Evolutionary conservation across 352 stramenopile genomes (phyloP), one percentile per base, ranked within the genome.

Genomic region (Thalassiosira hispida): DNA sequence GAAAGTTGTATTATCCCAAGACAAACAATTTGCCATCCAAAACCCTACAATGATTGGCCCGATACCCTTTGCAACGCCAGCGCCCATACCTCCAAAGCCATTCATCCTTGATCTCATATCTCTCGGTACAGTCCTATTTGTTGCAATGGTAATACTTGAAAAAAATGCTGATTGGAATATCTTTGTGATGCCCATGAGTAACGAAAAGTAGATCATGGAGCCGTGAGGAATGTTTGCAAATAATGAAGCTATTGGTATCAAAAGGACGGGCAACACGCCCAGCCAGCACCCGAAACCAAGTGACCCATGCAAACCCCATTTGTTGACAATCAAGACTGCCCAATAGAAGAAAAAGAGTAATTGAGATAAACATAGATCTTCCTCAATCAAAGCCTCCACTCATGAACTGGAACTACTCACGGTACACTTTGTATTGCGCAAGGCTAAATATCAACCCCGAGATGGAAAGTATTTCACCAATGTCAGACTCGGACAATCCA

Each of bases 381-480:
- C 49, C 44, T 11, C 56, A 22, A 2, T 74, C 1, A 1, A 73
- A 18, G 16, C 23, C 46, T 44, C 75, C 75, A 23, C 77, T 69
- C 2, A 35, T 51, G 42, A 77, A n/a, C n/a, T n/a, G n/a, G n/a
- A 38, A 38, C 31, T 9, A 38, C 31, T 38, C 31, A 16, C 64
- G 75, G 38, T 86, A 84, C 2, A 83, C 22, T 52, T 70, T 67
- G 57, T 88, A 92, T 61, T 92, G 86, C 16, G 46, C 33, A 8
- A 78, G 7, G 35, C 63, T 65, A 75, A 86, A 92, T 22, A 89
- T 63, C 1, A 92, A 31, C 11, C 86, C 86, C 31, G 69, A 44
- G 9, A 44, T 20, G 4, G 86, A 88, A 22, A 90, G 33, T 18
- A 90, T 84, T 56, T 74, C 65, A 6, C 86, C 86, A 67, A 92